Evolutionary conservation across 495 filamentous ascomycete species (phyloP).

Genomic region (Neurospora terricola): DNA sequence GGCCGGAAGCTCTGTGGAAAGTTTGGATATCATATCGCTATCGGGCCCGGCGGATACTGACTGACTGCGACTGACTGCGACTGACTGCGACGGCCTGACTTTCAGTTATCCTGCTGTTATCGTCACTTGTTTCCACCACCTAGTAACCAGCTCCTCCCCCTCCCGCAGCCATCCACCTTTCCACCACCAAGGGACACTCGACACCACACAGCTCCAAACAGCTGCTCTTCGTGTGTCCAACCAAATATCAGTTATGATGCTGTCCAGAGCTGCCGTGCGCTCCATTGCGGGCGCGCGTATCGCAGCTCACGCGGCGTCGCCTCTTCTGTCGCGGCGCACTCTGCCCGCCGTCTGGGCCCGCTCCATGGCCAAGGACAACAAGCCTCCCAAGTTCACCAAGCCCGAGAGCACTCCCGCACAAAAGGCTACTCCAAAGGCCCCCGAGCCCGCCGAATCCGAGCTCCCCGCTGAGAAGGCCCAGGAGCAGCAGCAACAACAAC

Average conservation of each 20-base stretch:
- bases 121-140: not conserved
- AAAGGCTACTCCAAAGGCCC: constrained; percentile 7
- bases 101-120: not conserved
- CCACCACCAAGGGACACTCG: not conserved
- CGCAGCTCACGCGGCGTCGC: constrained; percentile 17
- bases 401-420: constrained; percentile 7
- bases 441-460: not conserved
- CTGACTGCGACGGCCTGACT: not conserved
- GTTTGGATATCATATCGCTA: not conserved
- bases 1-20: not conserved
- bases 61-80: not conserved
- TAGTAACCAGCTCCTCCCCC: not conserved
- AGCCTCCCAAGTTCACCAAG: constrained; percentile 15
- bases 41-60: not conserved
- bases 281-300: constrained; percentile 16
- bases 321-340: constrained; percentile 12
- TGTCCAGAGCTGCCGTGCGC: constrained; percentile 32
- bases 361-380: constrained; percentile 31
- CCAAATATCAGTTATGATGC: constrained; percentile 21
- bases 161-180: not conserved
- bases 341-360: constrained; percentile 26
- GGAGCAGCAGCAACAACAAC: not conserved
- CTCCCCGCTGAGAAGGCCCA: not conserved
- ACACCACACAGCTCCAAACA: not conserved
- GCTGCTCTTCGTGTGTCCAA: not conserved